Evolutionary conservation across 2,329 filamentous ascomycete genomes (phyloP).

Genomic region (Aspergillus fumigatus): DNA sequence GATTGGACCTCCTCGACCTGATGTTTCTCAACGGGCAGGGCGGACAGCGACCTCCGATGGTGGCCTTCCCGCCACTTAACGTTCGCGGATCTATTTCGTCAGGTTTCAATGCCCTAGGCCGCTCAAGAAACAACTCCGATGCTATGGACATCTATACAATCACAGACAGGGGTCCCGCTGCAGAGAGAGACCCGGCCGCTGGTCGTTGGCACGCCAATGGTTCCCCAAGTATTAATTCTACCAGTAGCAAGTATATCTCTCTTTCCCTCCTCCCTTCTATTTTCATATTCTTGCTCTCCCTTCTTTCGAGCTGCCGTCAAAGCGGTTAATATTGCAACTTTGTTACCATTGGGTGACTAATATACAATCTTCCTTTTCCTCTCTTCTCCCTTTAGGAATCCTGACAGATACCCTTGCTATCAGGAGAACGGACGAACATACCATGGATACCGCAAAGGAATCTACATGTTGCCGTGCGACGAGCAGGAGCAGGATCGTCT

Average conservation of each 20-base stretch:
- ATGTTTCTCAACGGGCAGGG: slow-evolving; percentile 20
- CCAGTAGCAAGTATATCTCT: slow-evolving; percentile 19
- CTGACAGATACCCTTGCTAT: slow-evolving; percentile 40
- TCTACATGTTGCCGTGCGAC: slow-evolving; percentile 75
- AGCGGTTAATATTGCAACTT: neutral
- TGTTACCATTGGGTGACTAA: slow-evolving; percentile 13
- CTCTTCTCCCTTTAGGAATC: slow-evolving; percentile 22
- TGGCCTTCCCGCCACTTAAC: slow-evolving; percentile 17
- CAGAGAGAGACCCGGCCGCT: slow-evolving; percentile 16
- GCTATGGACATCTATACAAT: slow-evolving; percentile 34
- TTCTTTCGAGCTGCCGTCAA: neutral
- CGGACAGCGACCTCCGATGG: slow-evolving; percentile 15
- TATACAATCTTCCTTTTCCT: slow-evolving; percentile 1
- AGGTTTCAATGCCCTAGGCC: slow-evolving; percentile 21
- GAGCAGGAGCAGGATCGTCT: slow-evolving; percentile 72
- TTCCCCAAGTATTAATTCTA: slow-evolving; percentile 18
- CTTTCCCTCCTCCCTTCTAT: slow-evolving; percentile 4
- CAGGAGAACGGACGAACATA: slow-evolving; percentile 68
- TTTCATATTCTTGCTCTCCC: neutral
- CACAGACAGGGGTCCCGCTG: slow-evolving; percentile 25
- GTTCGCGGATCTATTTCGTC: slow-evolving; percentile 24
- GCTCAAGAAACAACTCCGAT: slow-evolving; percentile 32
- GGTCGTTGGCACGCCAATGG: slow-evolving; percentile 28
- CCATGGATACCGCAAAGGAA: slow-evolving; percentile 61
- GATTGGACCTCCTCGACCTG: neutral